Conservation (phyloP, 352 stramenopile species). For the Hyaloperonospora arabidopsidis region DNA sequence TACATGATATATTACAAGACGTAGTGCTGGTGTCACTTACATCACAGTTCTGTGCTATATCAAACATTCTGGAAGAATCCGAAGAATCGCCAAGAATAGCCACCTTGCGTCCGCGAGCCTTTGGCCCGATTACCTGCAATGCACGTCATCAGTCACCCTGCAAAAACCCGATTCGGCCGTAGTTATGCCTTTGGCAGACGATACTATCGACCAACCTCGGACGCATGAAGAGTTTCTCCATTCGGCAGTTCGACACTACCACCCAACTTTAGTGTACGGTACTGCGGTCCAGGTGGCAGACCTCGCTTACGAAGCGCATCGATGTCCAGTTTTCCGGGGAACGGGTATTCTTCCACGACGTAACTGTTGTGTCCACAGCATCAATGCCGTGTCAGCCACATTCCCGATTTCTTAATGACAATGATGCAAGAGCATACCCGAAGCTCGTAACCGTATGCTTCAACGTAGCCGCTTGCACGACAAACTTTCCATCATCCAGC, state of each 20-base stretch:
- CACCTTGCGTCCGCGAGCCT: constrained; percentile 57
- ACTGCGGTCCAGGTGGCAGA: constrained; percentile 85
- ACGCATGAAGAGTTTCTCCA: constrained; percentile 60
- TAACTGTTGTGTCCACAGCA: constrained; percentile 33
- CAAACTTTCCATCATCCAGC: constrained; percentile 54
- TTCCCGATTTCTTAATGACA: background rate
- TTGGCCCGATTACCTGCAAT: constrained; percentile 48
- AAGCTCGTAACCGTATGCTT: constrained; percentile 78
- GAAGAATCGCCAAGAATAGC: constrained; percentile 73
- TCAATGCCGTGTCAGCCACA: background rate
- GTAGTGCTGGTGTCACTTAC: constrained; percentile 24
- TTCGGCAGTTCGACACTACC: constrained; percentile 75
- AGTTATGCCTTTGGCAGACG: background rate
- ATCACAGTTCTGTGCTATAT: constrained; percentile 69
- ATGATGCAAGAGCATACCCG: constrained; percentile 30
- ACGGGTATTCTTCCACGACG: constrained; percentile 66
- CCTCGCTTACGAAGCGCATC: constrained; percentile 72
- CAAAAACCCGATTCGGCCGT: background rate
- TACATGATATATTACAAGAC: background rate
- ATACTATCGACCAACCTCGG: constrained; percentile 42
- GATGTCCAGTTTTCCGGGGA: constrained; percentile 80
- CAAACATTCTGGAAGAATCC: constrained; percentile 66
- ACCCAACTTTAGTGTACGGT: constrained; percentile 85
- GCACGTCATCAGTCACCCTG: constrained; percentile 1
- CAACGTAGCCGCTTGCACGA: constrained; percentile 53